Base-by-base conservation (phyloP, 257 asterid genomes). In the Nicotiana knightiana region DNA sequence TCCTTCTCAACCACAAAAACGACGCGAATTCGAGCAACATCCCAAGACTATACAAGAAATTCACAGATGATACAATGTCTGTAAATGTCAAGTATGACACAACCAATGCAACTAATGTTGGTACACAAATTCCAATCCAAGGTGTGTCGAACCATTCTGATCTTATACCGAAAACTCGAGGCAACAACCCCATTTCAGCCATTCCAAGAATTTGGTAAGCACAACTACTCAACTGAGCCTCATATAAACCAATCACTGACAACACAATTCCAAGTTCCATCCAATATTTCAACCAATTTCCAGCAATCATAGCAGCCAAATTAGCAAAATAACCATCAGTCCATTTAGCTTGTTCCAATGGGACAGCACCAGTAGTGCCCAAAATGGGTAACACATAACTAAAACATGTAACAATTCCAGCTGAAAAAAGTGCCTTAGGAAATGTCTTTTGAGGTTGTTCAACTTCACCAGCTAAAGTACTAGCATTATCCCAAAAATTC, bases 401-500 rank as follows among this genome's bases (percentile, higher is more conserved):
- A 33, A 91, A 81, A 85, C 96, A 91, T 48, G 97, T 87, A 30
- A 93, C 80, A 62, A 93, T 73, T 83, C 89, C 97, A 67, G 93
- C 90, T 7, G 76, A 83, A 4, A 86, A 79, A 6, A 93, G 86
- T 6, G 92, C 97, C 7, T 70, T 67, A 1, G 97, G 97, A 53
- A 75, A 90, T 4, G 90, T 91, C 84, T 88, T 88, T 8, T 89
- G 89, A 1, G 97, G 97, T 3, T 90, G 61, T 0, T 93, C 94
- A 24, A 93, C 94, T 85, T 93, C 97, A 30, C 96, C 94, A 0
- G 97, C 97, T 84, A 91, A 83, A 18, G 97, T 91, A 33, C 96
- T 90, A 0, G 84, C 97, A 84, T 87, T 93, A 77, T 91, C 97
- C 91, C 94, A 93, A 21, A 90, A 93, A 58, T 93, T 93, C 82